These are phyloP conservation scores for Psilocybe mexicana DNA, from an alignment of 1,284 basidiomycete genomes.

Conservation along the genomic window DNA sequence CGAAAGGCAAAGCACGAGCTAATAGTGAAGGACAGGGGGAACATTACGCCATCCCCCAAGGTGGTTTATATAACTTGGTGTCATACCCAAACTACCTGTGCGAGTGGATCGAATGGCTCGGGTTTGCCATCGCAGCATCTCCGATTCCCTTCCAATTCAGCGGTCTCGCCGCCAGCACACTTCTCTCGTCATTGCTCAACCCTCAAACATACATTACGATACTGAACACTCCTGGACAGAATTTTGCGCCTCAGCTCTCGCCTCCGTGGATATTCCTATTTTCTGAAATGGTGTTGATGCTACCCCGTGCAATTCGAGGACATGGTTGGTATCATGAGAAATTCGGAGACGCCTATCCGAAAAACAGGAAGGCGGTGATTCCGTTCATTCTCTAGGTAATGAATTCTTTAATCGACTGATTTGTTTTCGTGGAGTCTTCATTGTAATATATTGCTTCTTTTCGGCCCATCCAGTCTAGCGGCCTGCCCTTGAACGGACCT, in stretches of 20 bases:
- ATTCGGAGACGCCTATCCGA: constrained; percentile 68
- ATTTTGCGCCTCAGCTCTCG: constrained; percentile 44
- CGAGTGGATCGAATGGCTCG: constrained; percentile 89
- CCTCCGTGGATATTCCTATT: constrained; percentile 80
- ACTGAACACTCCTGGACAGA: constrained; percentile 26
- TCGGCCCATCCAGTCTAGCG: too few species aligned
- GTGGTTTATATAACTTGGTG: constrained; percentile 75
- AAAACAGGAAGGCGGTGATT: constrained; percentile 61
- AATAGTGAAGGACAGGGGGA: constrained; percentile 29
- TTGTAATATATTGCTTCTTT: background rate
- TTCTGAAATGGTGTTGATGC: constrained; percentile 72
- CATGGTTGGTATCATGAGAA: constrained; percentile 79
- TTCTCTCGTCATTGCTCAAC: constrained; percentile 16
- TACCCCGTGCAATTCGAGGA: constrained; percentile 76
- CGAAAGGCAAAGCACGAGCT: constrained; percentile 29
- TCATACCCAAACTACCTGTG: constrained; percentile 95
- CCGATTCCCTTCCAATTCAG: constrained; percentile 32
- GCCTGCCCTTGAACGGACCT: too few species aligned
- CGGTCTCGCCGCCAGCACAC: constrained; percentile 6
- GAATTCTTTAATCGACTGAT: too few species aligned
- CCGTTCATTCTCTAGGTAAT: constrained; percentile 55
- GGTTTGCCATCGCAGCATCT: constrained; percentile 70
- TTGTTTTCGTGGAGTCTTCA: too few species aligned
- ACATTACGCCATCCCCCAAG: constrained; percentile 83
- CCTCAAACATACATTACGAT: constrained; percentile 21